Base-by-base conservation (phyloP, 352 stramenopile species). In the Globisporangium takayamanum region DNA sequence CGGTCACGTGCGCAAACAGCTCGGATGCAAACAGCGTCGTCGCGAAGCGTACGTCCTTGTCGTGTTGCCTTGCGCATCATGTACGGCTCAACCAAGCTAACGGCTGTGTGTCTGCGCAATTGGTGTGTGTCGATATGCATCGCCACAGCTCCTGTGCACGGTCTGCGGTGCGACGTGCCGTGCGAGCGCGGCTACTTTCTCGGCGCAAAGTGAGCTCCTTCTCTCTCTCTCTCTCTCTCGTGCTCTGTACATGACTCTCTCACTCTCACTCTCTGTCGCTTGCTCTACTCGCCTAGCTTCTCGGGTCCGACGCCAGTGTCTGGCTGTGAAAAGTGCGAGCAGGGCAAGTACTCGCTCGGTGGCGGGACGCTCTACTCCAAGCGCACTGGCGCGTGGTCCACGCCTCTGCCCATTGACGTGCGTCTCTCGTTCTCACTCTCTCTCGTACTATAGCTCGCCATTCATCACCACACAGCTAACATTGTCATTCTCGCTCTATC, bases 261-360 rank as follows among this genome's bases (percentile, higher is more conserved):
- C 16, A 28, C n/a, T 18, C 18, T 10, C 45, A 12, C 4, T 14
- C 28, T 33, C 10, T 20, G 7, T n/a, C 46, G 36, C 47, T 8
- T 52, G 11, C 16, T 15, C 48, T 8, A 1, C 8, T 25, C 28
- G 2, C 2, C 28, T 60, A 93, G 83, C 48, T 90, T 90, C 62
- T 79, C 80, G 5, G 70, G 65, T 0, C 37, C 55, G 8, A 73
- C 62, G 49, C 81, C 84, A 10, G 76, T 87, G 15, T 94, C 84
- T 1, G 80, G 75, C 2, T 94, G 84, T 50, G 80, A 89, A 57
- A 73, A 75, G 11, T 94, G 84, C 63, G 72, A 74, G 11, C 69
- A 75, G 22, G 84, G 84, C 25, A 66, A 87, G 70, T 94, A 90
- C 62, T 94, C 84, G 33, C 68, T 94, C 6, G 84, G 84, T 25